Conservation (phyloP, 2,329 filamentous ascomycete species). For the Tolypocladium amazonense region DNA sequence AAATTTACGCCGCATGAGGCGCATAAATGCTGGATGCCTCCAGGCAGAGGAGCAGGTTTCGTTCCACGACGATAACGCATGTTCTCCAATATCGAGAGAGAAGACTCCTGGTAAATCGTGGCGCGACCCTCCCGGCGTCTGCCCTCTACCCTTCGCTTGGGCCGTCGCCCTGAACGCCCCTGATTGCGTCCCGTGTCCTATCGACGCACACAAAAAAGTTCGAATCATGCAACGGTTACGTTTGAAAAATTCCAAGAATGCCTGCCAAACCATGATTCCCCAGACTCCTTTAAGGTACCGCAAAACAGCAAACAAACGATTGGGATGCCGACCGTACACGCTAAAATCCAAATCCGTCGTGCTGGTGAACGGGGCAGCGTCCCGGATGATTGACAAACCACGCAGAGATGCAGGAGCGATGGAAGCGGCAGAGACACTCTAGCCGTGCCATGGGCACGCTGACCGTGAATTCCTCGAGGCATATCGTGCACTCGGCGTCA, state of each 20-base stretch:
- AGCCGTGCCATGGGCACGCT: slow-evolving; percentile 54
- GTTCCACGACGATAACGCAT: neutral
- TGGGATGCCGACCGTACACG: neutral
- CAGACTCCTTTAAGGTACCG: neutral
- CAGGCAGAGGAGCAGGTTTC: neutral
- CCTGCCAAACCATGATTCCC: neutral
- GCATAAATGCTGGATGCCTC: neutral
- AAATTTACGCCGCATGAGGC: neutral
- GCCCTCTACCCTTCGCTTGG: neutral
- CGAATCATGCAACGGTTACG: neutral
- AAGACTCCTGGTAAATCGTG: neutral
- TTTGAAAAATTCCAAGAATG: neutral
- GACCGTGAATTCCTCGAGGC: slow-evolving; percentile 54
- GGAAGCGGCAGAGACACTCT: slow-evolving; percentile 57
- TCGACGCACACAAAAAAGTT: no score
- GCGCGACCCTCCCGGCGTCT: neutral
- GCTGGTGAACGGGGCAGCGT: slow-evolving; percentile 55
- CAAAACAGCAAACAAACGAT: neutral
- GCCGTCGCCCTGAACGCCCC: neutral
- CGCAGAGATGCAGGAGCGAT: slow-evolving; percentile 46
- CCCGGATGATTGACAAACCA: slow-evolving; percentile 55
- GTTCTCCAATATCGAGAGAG: neutral
- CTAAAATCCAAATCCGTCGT: slow-evolving; percentile 46
- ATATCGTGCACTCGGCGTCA: slow-evolving; percentile 57
- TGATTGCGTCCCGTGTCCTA: neutral